Conservation (phyloP, 768 basidiomycete species). For the Kwoniella heveanensis region DNA sequence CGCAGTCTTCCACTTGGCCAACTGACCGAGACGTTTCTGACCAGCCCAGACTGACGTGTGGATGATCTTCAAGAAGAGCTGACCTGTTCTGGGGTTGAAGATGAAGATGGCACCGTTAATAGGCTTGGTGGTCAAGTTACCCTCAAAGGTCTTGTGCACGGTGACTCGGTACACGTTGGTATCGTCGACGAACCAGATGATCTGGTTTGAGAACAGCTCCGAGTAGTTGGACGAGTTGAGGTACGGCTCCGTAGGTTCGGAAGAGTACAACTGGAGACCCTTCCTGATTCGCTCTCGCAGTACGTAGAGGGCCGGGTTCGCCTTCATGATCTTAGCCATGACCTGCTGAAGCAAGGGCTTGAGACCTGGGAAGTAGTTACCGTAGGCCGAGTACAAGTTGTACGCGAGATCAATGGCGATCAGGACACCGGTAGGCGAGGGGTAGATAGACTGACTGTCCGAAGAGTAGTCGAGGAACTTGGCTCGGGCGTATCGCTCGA, state of each 20-base stretch:
- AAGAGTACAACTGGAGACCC: constrained; percentile 96
- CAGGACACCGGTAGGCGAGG: constrained; percentile 97
- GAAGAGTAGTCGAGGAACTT: constrained; percentile 92
- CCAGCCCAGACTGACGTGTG: constrained; percentile 99
- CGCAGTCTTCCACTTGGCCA: constrained; percentile 92
- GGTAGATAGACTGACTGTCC: constrained; percentile 98
- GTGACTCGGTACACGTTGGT: constrained; percentile 91
- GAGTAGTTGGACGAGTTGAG: constrained; percentile 92
- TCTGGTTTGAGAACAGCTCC: constrained; percentile 95
- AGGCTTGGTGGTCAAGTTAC: constrained; percentile 98
- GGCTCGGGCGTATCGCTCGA: constrained; percentile 96
- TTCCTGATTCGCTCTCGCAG: constrained; percentile 98
- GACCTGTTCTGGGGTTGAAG: constrained; percentile 98
- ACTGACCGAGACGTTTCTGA: constrained; percentile 98
- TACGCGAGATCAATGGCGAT: constrained; percentile 98
- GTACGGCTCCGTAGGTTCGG: constrained; percentile 98
- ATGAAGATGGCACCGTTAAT: constrained; percentile 94
- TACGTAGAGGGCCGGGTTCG: constrained; percentile 96
- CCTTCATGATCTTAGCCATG: constrained; percentile 99
- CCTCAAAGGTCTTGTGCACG: constrained; percentile 98
- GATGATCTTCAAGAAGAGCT: constrained; percentile 97
- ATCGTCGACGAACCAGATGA: constrained; percentile 99
- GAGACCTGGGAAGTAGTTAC: constrained; percentile 99
- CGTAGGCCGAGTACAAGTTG: constrained; percentile 97
- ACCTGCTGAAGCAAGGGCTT: constrained; percentile 98